A percentile compares a stretch with the other conserved stretches of the same genome.
Evolutionary conservation across 805 yeast genomes (phyloP).

Genomic region (Yamadazyma takamatsuzukensis): DNA sequence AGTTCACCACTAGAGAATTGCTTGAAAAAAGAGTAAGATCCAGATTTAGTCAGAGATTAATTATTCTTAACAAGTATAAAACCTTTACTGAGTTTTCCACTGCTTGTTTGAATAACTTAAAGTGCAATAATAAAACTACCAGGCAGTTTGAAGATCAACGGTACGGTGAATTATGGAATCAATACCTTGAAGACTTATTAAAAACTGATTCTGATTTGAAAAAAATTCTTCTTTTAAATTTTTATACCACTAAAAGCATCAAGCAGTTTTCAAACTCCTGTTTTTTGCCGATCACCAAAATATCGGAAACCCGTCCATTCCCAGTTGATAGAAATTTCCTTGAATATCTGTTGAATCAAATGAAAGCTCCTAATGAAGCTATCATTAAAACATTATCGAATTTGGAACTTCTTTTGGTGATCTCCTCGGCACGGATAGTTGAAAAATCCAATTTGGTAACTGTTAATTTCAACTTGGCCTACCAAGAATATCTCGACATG

Average conservation of each 20-base stretch:
- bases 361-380: slow-evolving; percentile 23
- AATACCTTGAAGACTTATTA: slow-evolving; percentile 26
- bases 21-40: slow-evolving; percentile 90
- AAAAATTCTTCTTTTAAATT: slow-evolving; percentile 33
- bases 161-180: slow-evolving; percentile 45
- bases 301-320: slow-evolving; percentile 21
- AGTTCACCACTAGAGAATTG: slow-evolving; percentile 71
- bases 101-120: slow-evolving; percentile 41
- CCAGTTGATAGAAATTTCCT: slow-evolving; percentile 22
- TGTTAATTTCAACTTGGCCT: slow-evolving; percentile 74
- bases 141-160: slow-evolving; percentile 11
- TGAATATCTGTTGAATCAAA: slow-evolving; percentile 18
- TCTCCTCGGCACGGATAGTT: slow-evolving; percentile 72
- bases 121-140: slow-evolving; percentile 16
- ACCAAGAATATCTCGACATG: slow-evolving; percentile 67
- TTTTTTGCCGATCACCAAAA: slow-evolving; percentile 37
- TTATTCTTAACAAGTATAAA: slow-evolving; percentile 53
- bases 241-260: slow-evolving; percentile 56
- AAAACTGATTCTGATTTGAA: slow-evolving; percentile 12
- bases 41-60: slow-evolving; percentile 77
- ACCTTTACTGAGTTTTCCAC: slow-evolving; percentile 42
- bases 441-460: slow-evolving; percentile 52
- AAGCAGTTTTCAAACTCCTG: slow-evolving; percentile 45
- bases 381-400: slow-evolving; percentile 49
- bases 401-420: slow-evolving; percentile 64